Evolutionary conservation across 345 rosid genomes (phyloP), one percentile per base, ranked within the genome.

Genomic region (Linum tenue): DNA sequence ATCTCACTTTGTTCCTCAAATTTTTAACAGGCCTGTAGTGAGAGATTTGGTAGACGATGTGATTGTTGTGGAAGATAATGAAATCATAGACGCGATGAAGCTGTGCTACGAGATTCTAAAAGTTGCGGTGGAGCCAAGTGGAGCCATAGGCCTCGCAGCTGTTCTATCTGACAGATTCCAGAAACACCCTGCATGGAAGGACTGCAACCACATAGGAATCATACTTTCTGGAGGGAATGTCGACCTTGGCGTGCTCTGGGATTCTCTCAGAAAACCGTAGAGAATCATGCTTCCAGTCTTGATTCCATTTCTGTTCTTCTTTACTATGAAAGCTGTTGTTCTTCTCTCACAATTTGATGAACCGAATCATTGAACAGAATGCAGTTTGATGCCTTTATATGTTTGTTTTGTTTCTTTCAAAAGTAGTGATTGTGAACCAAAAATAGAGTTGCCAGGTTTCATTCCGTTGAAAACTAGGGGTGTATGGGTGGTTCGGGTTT

Each of bases 121-220:
- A 70, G 83, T 89, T 64, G 86, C 82, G 5, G 84, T 87, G 12
- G 98, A 92, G 76, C 98, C 97, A 39, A 92, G 98, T 70, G 95
- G 98, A 70, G 95, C 90, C 76, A 89, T 89, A 68, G 95, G 98
- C 57, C 88, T 92, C 41, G 98, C 98, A 0, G 98, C 91, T 62
- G 90, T 86, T 75, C 72, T 87, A 70, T 87, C 92, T 1, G 72
- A 79, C 44, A 70, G 76, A 68, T 92, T 87, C 69, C 76, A 75
- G 75, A 76, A 62, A 56, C 80, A 85, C 70, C 84, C 86, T 56
- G 69, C 67, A 38, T 83, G 83, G 88, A 67, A 75, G 61, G 84
- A 84, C 59, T 68, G 85, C 81, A 82, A 68, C 70, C 75, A 72
- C 70, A 77, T 87, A 17, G 97, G 90, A 37, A 83, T 90, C 73